Conservation (phyloP, 352 stramenopile genomes). For the Elongisporangium prolatum region DNA sequence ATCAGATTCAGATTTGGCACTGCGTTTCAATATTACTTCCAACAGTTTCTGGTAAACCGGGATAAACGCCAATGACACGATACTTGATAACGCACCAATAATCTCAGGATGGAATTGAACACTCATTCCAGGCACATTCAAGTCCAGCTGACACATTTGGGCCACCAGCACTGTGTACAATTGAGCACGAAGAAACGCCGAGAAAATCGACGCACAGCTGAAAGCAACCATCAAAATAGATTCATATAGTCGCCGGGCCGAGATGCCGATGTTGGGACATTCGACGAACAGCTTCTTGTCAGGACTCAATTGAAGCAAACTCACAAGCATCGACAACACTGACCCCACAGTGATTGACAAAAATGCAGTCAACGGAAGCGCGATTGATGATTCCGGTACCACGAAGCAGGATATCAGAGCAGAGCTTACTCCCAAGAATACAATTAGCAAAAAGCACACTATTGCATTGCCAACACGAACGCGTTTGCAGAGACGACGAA, state of each 20-base stretch:
- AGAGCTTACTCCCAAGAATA: slow-evolving; percentile 18
- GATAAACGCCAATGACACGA: slow-evolving; percentile 13
- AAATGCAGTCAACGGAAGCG: slow-evolving; percentile 32
- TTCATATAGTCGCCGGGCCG: slow-evolving; percentile 17
- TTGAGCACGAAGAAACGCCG: slow-evolving; percentile 61
- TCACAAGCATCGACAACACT: slow-evolving; percentile 34
- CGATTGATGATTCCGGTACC: slow-evolving; percentile 21
- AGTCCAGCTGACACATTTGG: slow-evolving; percentile 55
- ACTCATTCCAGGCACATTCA: slow-evolving; percentile 23
- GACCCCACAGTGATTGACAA: slow-evolving; percentile 42
- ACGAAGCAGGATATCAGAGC: slow-evolving; percentile 22
- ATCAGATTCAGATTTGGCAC: not conserved
- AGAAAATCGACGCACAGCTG: slow-evolving; percentile 38
- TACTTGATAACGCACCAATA: slow-evolving; percentile 13
- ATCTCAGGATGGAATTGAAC: slow-evolving; percentile 40
- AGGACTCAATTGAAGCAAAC: slow-evolving; percentile 34
- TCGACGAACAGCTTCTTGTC: slow-evolving; percentile 29
- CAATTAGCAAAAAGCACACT: slow-evolving; percentile 19
- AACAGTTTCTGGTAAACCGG: slow-evolving; percentile 9
- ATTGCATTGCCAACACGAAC: slow-evolving; percentile 21
- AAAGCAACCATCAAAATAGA: slow-evolving; percentile 28
- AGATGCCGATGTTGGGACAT: slow-evolving; percentile 29
- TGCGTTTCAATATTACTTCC: not conserved
- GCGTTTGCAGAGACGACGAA: slow-evolving; percentile 23
- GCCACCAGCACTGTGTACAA: slow-evolving; percentile 64